Base-by-base conservation (phyloP, 1,139 yeast genomes). In the Geotrichum reessii region DNA sequence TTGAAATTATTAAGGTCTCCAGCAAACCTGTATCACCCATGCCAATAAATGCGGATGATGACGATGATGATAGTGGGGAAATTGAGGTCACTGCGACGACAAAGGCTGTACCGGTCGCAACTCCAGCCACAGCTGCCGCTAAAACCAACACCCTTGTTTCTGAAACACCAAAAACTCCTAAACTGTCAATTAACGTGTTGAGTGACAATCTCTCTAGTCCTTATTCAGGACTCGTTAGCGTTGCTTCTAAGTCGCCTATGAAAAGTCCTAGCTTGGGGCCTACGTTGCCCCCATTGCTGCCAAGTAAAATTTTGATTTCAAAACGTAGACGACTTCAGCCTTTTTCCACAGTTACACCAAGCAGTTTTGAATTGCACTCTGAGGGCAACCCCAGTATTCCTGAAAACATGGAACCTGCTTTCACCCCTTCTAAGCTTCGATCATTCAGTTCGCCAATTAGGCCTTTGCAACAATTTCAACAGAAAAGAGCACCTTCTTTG, bases 301-400 rank as follows among this genome's bases (percentile, higher is more conserved):
- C 56, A 61, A 14, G 52, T 63, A 24, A 54, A 1, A 63, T 69
- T 27, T 57, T 58, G n/a, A 65, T 69, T 14, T 59, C 65, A 24
- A 69, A 69, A 55, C 62, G 69, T 24, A 58, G 71, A 27, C 61
- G 67, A 22, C 58, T 69, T 24, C 68, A 65, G 47, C 66, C 67
- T 11, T 58, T 59, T 14, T 59, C 67, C 27, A 6, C 53, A 62
- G 33, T 28, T 58, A 40, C 53, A 47, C 27, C 19, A 48, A 17
- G 19, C 21, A 22, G 19, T 46, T 12, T 54, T 48, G 48, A 51
- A 19, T 52, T 42, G 44, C 58, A 31, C 40, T 51, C 28, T 33
- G 57, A 53, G 25, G 50, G 50, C 40, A 28, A 19, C 37, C 22
- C 46, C 48, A 37, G 44, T 19, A 37, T n/a, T 37, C 21, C 44